Conservation (phyloP, 2,329 filamentous ascomycete species). For the Fusarium xyrophilum region DNA sequence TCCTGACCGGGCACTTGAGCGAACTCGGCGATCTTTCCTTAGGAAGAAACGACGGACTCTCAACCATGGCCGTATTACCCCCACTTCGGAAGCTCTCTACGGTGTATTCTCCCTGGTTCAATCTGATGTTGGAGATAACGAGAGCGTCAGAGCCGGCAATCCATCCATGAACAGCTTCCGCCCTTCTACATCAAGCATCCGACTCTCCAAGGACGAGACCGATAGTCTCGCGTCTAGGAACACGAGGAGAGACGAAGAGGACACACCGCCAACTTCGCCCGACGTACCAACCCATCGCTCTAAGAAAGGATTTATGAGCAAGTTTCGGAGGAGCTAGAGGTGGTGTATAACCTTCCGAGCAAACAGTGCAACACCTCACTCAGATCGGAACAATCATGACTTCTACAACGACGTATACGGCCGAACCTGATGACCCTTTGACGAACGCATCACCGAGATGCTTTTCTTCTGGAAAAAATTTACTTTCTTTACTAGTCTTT, state of each 20-base stretch:
- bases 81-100: slow-evolving; percentile 44
- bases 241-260: slow-evolving; percentile 42
- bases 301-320: slow-evolving; percentile 40
- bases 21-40: slow-evolving; percentile 56
- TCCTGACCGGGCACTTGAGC: slow-evolving; percentile 50
- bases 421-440: slow-evolving; percentile 27
- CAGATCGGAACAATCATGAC: slow-evolving; percentile 18
- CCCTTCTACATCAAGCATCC: slow-evolving; percentile 45
- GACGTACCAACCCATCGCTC: slow-evolving; percentile 42
- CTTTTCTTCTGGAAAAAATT: not conserved
- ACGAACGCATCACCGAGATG: slow-evolving; percentile 31
- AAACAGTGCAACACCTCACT: slow-evolving; percentile 13
- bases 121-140: slow-evolving; percentile 34
- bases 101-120: slow-evolving; percentile 46
- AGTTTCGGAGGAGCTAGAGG: slow-evolving; percentile 36
- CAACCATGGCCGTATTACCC: slow-evolving; percentile 54
- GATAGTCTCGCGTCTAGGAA: slow-evolving; percentile 48
- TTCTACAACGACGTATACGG: slow-evolving; percentile 31
- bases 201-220: slow-evolving; percentile 48
- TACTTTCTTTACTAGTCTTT: slow-evolving; percentile 14
- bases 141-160: slow-evolving; percentile 35
- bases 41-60: slow-evolving; percentile 54
- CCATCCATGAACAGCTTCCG: slow-evolving; percentile 42
- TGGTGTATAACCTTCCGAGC: slow-evolving; percentile 4
- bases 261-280: slow-evolving; percentile 49